phyloP scores from a whole-genome alignment of 208 protist genomes.

The Naegleria gruberi region DNA sequence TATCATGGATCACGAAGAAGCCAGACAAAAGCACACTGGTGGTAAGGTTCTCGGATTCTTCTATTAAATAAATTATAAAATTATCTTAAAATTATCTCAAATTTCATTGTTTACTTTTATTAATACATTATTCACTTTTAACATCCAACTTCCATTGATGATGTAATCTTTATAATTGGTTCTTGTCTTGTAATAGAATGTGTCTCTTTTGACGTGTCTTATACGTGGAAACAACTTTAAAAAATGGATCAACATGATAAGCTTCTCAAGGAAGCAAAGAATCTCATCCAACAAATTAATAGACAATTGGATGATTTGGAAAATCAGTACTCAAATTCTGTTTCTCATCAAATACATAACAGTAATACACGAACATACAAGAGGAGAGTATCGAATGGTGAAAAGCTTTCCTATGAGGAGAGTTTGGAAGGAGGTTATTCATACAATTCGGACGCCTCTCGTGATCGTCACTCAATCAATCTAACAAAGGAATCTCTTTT shows the following conservation, averaged over 20 bases:
- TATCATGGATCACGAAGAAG: constrained; percentile 99
- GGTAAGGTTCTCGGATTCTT: constrained; percentile 99
- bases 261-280: not conserved
- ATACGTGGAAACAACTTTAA: no score
- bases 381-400: not conserved
- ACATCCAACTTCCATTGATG: no score
- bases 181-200: no score
- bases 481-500: not conserved
- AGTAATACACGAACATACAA: not conserved
- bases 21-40: constrained; percentile 94
- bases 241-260: no score
- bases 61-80: constrained; percentile 78
- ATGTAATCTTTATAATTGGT: no score
- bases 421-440: not conserved
- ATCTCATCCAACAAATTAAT: not conserved
- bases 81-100: no score
- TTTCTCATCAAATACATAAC: not conserved
- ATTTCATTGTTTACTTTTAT: no score
- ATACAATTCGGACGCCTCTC: not conserved
- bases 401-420: not conserved
- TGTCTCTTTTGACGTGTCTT: no score
- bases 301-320: not conserved
- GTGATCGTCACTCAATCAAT: not conserved
- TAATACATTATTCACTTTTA: no score
- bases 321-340: no score